Base-by-base conservation (phyloP, 2,329 filamentous ascomycete genomes). In the Ilyonectria robusta region DNA sequence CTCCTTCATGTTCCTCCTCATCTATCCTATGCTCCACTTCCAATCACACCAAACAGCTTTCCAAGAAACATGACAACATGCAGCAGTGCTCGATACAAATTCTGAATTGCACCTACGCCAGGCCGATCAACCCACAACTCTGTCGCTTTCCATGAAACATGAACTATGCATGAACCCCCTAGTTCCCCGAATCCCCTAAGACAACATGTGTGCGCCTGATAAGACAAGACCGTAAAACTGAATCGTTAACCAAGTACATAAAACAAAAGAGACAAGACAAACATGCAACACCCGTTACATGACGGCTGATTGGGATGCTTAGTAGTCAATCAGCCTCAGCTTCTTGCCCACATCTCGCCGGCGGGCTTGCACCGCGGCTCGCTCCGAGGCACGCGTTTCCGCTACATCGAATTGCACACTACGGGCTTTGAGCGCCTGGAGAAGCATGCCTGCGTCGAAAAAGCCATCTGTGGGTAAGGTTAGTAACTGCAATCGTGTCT, bases 391-490 rank as follows among this genome's bases (percentile, higher is more conserved):
- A 72, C 87, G 89, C 10, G 81, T 81, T 68, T 89, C 87, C 48
- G 81, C 83, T 3, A 81, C 76, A 59, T 89, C 86, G 6, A 84
- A 79, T 4, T 83, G 84, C 63, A 89, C 86, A 17, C 87, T 87
- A 57, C 92, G 88, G 2, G 91, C 92, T 78, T 95, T 95, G 65
- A 97, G 89, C 1, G 94, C 94, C 79, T 97, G 93, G 26, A 96
- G 86, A 6, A 98, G 88, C 94, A 98, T 97, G 15, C 95, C 95
- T 1, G 95, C 94, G 79, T 98, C 95, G 82, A 98, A 98, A 85
- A 98, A 98, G 35, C 95, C 95, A 85, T 98, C 95, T 97, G 78
- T n/a, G 68, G 57, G 55, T 58, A 10, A 71, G 44, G 66, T 80
- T 75, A 80, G 82, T 74, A 62, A 61, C 17, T 37, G 10, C 3